These are phyloP conservation scores for Gaeumannomyces tritici DNA, from an alignment of 2,329 filamentous ascomycete species.

Conservation along the genomic window DNA sequence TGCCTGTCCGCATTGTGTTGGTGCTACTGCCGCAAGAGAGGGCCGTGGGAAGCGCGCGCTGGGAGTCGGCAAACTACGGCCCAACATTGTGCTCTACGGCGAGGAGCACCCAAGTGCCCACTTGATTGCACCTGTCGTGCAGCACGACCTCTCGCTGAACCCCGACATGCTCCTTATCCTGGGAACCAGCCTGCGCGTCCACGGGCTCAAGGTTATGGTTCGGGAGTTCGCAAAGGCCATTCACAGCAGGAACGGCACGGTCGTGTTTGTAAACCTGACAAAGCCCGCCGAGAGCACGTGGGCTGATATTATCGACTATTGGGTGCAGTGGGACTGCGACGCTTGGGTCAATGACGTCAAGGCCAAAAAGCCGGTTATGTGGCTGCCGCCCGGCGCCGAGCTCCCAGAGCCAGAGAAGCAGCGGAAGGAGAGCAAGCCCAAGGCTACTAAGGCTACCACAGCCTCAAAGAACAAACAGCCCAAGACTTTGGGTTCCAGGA, in stretches of 20 bases:
- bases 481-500: neutral
- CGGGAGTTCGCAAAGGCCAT: slow-evolving; percentile 63
- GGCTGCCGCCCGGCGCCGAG: slow-evolving; percentile 38
- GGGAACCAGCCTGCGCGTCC: slow-evolving; percentile 61
- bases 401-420: slow-evolving; percentile 20
- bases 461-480: neutral
- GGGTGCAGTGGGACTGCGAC: slow-evolving; percentile 68
- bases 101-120: slow-evolving; percentile 63
- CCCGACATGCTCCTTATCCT: slow-evolving; percentile 62
- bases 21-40: slow-evolving; percentile 51
- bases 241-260: slow-evolving; percentile 57
- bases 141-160: slow-evolving; percentile 53
- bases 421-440: slow-evolving; percentile 19
- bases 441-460: neutral
- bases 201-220: slow-evolving; percentile 62
- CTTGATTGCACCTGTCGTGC: slow-evolving; percentile 57
- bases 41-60: slow-evolving; percentile 58
- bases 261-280: slow-evolving; percentile 65
- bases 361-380: slow-evolving; percentile 47
- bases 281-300: slow-evolving; percentile 63
- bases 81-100: slow-evolving; percentile 66
- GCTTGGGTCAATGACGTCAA: slow-evolving; percentile 60
- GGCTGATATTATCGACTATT: slow-evolving; percentile 65
- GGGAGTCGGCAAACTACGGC: slow-evolving; percentile 57
- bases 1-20: slow-evolving; percentile 55